Evolutionary conservation across 2,329 filamentous ascomycete species (phyloP).

Genomic region (Didymosphaeria variabile): DNA sequence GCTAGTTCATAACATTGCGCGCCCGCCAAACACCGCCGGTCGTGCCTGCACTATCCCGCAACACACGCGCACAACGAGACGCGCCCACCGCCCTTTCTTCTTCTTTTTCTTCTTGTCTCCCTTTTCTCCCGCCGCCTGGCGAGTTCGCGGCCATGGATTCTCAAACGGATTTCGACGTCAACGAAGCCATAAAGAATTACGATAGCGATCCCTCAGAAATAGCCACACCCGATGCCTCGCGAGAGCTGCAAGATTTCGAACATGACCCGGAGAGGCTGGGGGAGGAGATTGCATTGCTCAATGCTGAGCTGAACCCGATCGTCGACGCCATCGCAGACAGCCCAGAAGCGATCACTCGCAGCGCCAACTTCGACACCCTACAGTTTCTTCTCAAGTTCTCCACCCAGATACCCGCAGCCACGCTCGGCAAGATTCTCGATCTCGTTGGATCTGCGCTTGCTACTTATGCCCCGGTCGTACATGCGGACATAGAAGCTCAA

Average conservation of each 20-base stretch:
- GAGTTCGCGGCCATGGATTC: conserved; percentile 65
- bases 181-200: conserved; percentile 95
- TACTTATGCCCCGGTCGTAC: conserved; percentile 83
- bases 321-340: conserved; percentile 92
- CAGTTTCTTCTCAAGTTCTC: conserved; percentile 95
- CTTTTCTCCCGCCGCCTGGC: conserved; percentile 17
- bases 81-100: conserved; percentile 20
- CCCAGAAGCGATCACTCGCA: conserved; percentile 84
- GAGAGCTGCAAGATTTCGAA: conserved; percentile 88
- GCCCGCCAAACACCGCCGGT: conserved; percentile 23
- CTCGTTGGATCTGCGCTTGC: conserved; percentile 86
- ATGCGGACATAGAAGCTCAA: conserved; percentile 88
- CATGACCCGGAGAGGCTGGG: conserved; percentile 82
- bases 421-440: conserved; percentile 92
- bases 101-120: conserved; percentile 21
- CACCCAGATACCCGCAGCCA: conserved; percentile 78
- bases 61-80: conserved; percentile 20
- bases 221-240: conserved; percentile 84
- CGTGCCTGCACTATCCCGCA: conserved; percentile 25
- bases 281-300: conserved; percentile 76
- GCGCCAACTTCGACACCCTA: conserved; percentile 85
- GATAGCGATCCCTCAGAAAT: conserved; percentile 90
- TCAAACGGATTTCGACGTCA: conserved; percentile 86
- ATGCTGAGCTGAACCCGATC: conserved; percentile 87
- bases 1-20: conserved; percentile 36